Base-by-base conservation (phyloP, 345 rosid genomes). In the Alliaria petiolata region DNA sequence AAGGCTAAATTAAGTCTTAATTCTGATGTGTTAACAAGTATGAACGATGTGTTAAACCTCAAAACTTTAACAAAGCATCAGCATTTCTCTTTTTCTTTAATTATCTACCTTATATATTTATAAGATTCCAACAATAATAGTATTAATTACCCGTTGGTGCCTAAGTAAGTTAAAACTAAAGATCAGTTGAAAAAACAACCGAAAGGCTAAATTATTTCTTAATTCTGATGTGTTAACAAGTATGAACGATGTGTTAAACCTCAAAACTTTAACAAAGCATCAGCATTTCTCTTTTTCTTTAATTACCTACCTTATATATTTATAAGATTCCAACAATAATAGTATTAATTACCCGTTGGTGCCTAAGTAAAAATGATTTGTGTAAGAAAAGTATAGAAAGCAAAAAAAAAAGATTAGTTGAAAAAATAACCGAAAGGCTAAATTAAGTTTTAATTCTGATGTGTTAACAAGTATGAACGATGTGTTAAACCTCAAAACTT, bases 281-380 rank as follows among this genome's bases (percentile, higher is more conserved):
- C 19, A 44, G 62, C 53, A 71, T 14, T 51, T 51, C 8, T 28
- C 61, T 30, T 62, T 54, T 47, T 52, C 54, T 62, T 62, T 62
- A 52, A 42, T 45, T 42, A 43, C 22, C 39, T 5, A 54, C 56
- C 65, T 49, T 58, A 25, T n/a, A n/a, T 62, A 38, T 52, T 42
- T 52, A 11, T 71, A 62, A 42, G 65, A 73, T 55, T 73, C 71
- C 44, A 73, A 42, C 34, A 45, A 55, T 46, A 28, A 55, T 13
- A 16, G 15, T 44, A 55, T 45, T n/a, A n/a, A n/a, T n/a, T n/a
- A n/a, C n/a, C n/a, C n/a, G n/a, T n/a, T n/a, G n/a, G n/a, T n/a
- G n/a, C n/a, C n/a, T n/a, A n/a, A n/a, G n/a, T n/a, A n/a, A n/a
- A n/a, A n/a, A n/a, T n/a, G n/a, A n/a, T n/a, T n/a, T n/a, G n/a